A percentile compares a stretch with the other conserved stretches of the same genome.
phyloP scores from a whole-genome alignment of 495 filamentous ascomycete genomes.

The Hyaloscypha finlandica region DNA sequence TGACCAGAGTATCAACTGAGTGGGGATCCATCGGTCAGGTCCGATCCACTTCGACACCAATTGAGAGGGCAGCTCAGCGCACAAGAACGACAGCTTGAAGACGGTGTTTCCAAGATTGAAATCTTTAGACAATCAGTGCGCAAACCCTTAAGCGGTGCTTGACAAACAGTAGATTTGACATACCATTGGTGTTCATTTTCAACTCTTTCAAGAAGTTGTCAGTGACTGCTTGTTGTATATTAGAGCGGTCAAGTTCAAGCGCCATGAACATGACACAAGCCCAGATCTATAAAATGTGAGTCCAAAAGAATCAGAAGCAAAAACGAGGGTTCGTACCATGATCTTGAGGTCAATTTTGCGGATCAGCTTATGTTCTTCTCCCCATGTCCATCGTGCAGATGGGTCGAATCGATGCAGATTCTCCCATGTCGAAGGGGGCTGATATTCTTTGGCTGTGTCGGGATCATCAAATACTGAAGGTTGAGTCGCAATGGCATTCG shows the following conservation, averaged over 20 bases:
- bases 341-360: conserved; percentile 53
- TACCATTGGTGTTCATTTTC: conserved; percentile 65
- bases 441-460: conserved; percentile 42
- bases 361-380: conserved; percentile 69
- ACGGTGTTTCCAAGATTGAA: conserved; percentile 81
- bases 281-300: conserved; percentile 29
- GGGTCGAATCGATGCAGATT: conserved; percentile 78
- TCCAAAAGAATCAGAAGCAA: conserved; percentile 47
- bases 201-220: conserved; percentile 66
- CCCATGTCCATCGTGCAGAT: conserved; percentile 66
- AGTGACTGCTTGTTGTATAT: conserved; percentile 58
- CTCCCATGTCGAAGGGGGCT: conserved; percentile 56
- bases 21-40: conserved; percentile 82
- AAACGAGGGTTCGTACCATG: conserved; percentile 21
- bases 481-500: conserved; percentile 58
- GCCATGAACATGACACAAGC: conserved; percentile 83
- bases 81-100: conserved; percentile 67
- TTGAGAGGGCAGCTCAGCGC: conserved; percentile 75
- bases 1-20: conserved; percentile 81
- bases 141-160: not conserved
- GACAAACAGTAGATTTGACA: not conserved
- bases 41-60: conserved; percentile 74
- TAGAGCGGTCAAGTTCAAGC: conserved; percentile 78
- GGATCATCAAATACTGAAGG: conserved; percentile 48
- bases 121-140: conserved; percentile 34